Conservation (phyloP, 805 yeast genomes). For the Lipomyces starkeyi region DNA sequence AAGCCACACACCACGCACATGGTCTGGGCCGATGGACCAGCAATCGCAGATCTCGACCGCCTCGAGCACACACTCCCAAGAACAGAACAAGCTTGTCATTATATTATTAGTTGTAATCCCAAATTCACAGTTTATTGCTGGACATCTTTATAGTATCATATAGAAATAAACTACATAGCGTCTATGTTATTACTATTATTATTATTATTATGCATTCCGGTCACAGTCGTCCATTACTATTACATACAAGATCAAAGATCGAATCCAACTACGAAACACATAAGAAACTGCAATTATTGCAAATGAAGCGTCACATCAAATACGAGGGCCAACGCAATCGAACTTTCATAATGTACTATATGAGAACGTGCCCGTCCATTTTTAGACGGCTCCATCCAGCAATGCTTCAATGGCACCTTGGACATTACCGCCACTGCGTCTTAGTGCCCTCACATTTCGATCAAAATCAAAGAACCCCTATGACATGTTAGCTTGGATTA, state of each 20-base stretch:
- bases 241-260: slow-evolving; percentile 1
- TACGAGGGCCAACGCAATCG: not conserved
- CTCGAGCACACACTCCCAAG: not conserved
- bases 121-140: not conserved
- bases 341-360: not conserved
- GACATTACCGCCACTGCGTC: slow-evolving; percentile 96
- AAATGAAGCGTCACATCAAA: not conserved
- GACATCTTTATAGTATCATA: too few species aligned
- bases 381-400: slow-evolving; percentile 56
- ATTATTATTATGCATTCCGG: not conserved
- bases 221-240: not conserved
- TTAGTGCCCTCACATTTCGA: slow-evolving; percentile 84
- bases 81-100: not conserved
- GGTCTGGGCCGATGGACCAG: not conserved
- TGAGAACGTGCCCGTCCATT: not conserved
- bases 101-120: not conserved
- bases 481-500: not conserved
- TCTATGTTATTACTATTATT: not conserved
- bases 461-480: slow-evolving; percentile 87
- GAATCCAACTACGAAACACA: not conserved
- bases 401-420: slow-evolving; percentile 95
- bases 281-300: not conserved
- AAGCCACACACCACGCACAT: not conserved
- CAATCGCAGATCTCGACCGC: not conserved
- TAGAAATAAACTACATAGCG: not conserved